Evolutionary conservation across 2,329 filamentous ascomycete species (phyloP), one percentile per base, ranked within the genome.

Genomic region (Emmonsiellopsis sp.): DNA sequence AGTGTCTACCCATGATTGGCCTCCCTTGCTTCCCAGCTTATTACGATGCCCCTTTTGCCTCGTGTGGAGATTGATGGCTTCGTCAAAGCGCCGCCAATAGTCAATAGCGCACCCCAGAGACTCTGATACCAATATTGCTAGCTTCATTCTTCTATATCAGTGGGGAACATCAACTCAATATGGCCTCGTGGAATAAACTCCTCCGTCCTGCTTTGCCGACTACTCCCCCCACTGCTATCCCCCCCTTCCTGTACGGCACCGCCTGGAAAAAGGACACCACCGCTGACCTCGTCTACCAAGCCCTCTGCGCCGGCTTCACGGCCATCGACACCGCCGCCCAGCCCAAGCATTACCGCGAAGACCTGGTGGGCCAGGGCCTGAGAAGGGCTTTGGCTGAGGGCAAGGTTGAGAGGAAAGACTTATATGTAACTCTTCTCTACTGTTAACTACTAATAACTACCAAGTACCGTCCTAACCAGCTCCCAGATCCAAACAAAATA

Each of bases 241-340:
- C 74, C 3, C 64, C 70, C 3, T 76, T 81, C 58, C 71, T 93
- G 57, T 93, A 93, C 67, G 88, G 88, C 50, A 92, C 88, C 2
- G 88, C 88, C n/a, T 92, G 88, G 87, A 93, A 93, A 68, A 84
- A 85, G 62, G 81, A 85, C 1, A 71, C 71, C 15, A 89, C 86
- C 0, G 76, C 79, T 16, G 73, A 79, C 52, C 75, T 92, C 2
- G 87, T 93, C 20, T 80, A 84, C 61, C 69, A 78, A 57, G 88
- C 89, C 1, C 65, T 93, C 35, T 75, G 75, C 44, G 73, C 79
- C 44, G 87, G 88, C 5, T 93, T 92, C 61, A 78, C 82, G 34
- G 86, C 76, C 46, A 72, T 93, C 55, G 88, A 93, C 64, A 92
- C 88, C 0, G 87, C 87, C 8, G 86, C 85, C 13, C 86, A 90